phyloP scores from a whole-genome alignment of 2,329 filamentous ascomycete species.

The Monosporascus sp. region DNA sequence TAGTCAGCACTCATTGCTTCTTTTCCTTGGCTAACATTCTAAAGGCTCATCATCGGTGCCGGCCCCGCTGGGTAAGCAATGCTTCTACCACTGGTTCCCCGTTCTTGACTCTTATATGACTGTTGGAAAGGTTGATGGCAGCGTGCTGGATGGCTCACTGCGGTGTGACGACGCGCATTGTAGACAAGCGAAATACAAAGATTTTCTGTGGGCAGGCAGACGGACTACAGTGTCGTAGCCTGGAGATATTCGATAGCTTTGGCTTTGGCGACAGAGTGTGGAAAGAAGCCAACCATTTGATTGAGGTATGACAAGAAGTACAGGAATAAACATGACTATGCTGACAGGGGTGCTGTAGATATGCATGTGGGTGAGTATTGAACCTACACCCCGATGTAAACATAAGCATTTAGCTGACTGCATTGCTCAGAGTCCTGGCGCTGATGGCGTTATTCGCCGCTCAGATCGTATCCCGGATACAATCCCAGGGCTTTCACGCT shows the following conservation, averaged over 20 bases:
- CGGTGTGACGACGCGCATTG: conserved; percentile 36
- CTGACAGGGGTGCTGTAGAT: conserved; percentile 12
- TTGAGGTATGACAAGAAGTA: conserved; percentile 44
- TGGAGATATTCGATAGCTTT: conserved; percentile 69
- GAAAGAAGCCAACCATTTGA: conserved; percentile 65
- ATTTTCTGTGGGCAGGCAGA: conserved; percentile 41
- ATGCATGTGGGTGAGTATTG: conserved; percentile 24
- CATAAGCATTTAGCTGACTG: conserved; percentile 2
- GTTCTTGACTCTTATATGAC: not conserved
- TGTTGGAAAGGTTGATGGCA: conserved; percentile 32
- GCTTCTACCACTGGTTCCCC: not conserved
- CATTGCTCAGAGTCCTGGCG: conserved; percentile 55
- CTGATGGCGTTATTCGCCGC: conserved; percentile 51
- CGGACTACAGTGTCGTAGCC: conserved; percentile 55
- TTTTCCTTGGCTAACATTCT: not conserved
- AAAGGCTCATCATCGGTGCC: conserved; percentile 22
- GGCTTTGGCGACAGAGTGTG: conserved; percentile 60
- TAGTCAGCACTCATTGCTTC: not conserved
- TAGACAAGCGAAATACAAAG: conserved; percentile 38
- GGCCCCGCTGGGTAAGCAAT: conserved; percentile 25
- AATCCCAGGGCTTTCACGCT: conserved; percentile 55
- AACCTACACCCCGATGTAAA: not conserved
- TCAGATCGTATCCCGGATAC: conserved; percentile 60
- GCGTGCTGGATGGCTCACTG: conserved; percentile 38
- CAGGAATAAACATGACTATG: conserved; percentile 1